Conservation (phyloP, 2,329 filamentous ascomycete species). For the Pleomassaria siparia region DNA sequence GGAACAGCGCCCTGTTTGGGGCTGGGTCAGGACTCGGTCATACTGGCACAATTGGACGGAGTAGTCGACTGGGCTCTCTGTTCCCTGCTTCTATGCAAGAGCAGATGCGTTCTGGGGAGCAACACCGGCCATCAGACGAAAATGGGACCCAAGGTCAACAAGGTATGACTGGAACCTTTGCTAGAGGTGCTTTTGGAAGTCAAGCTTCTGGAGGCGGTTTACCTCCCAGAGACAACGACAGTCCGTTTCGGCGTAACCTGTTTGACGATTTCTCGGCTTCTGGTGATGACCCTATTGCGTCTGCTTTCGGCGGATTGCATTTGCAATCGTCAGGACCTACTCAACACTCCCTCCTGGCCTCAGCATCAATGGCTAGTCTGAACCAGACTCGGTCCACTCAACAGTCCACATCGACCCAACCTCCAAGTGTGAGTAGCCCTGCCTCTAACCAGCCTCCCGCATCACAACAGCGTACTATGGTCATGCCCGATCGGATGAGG, state of each 20-base stretch:
- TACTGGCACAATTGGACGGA: slow-evolving; percentile 69
- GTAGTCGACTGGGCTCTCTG: slow-evolving; percentile 81
- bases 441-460: slow-evolving; percentile 68
- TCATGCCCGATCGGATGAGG: slow-evolving; percentile 98
- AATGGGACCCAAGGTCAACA: slow-evolving; percentile 40
- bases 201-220: slow-evolving; percentile 28
- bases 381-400: slow-evolving; percentile 38
- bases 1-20: slow-evolving; percentile 66
- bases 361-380: slow-evolving; percentile 32
- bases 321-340: slow-evolving; percentile 18
- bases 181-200: slow-evolving; percentile 58
- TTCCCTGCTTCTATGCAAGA: slow-evolving; percentile 90
- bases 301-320: slow-evolving; percentile 26
- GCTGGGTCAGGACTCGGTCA: slow-evolving; percentile 57
- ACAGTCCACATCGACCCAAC: slow-evolving; percentile 28
- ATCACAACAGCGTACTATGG: slow-evolving; percentile 81
- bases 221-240: slow-evolving; percentile 43
- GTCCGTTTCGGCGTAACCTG: slow-evolving; percentile 43
- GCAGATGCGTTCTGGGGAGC: slow-evolving; percentile 69
- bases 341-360: slow-evolving; percentile 25
- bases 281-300: slow-evolving; percentile 23
- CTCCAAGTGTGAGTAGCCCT: slow-evolving; percentile 48
- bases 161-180: slow-evolving; percentile 65
- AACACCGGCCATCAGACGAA: slow-evolving; percentile 57
- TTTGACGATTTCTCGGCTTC: slow-evolving; percentile 41